These are phyloP conservation scores for Psidium friedrichsthalianum DNA, from an alignment of 345 rosid species.

Conservation along the genomic window DNA sequence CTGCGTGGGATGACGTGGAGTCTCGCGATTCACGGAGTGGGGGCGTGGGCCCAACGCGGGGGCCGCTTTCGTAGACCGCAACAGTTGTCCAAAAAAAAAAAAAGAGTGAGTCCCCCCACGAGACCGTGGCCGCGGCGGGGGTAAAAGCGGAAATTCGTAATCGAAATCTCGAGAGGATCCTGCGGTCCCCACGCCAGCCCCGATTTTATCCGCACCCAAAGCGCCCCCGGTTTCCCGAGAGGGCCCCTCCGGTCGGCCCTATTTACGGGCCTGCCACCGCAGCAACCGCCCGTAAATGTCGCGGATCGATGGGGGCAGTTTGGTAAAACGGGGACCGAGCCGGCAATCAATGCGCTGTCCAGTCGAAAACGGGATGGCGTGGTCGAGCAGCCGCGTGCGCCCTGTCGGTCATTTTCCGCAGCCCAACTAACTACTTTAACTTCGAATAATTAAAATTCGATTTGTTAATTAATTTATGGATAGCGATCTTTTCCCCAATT, in stretches of 20 bases:
- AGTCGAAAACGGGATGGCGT: background rate
- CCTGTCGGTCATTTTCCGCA: background rate
- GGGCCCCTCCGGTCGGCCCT: background rate
- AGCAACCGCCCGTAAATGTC: background rate
- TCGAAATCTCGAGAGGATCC: background rate
- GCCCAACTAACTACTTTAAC: background rate
- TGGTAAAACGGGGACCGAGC: background rate
- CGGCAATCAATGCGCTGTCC: background rate
- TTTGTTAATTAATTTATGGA: background rate
- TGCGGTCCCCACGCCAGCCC: background rate
- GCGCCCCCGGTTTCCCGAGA: background rate
- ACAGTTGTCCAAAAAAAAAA: background rate
- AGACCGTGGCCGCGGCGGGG: background rate
- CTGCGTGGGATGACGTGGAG: background rate
- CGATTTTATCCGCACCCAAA: background rate
- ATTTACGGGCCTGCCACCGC: background rate
- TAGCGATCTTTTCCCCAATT: background rate
- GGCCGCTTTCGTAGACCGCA: background rate
- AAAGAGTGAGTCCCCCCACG: no score
- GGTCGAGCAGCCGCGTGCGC: constrained; percentile 9
- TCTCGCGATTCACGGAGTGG: background rate
- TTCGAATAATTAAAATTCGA: background rate
- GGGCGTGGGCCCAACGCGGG: background rate
- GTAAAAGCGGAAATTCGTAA: background rate
- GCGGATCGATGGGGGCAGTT: background rate